Evolutionary conservation across 2,329 filamentous ascomycete species (phyloP), one percentile per base, ranked within the genome.

Genomic region (Lachnellula cervina): DNA sequence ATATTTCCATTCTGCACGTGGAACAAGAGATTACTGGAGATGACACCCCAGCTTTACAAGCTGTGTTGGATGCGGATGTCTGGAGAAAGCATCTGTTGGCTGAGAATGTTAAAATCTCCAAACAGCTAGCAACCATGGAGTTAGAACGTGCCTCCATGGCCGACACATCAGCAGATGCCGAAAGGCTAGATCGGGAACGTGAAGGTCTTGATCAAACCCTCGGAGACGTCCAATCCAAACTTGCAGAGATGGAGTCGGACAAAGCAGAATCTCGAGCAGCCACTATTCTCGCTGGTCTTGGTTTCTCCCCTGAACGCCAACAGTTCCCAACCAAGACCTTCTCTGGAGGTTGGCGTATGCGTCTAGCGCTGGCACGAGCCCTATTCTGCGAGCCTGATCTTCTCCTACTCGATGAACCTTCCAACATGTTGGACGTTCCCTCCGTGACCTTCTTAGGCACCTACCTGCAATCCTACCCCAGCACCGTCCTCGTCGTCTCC

Each of bases 381-480:
- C 82, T 99, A 37, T 99, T 99, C 79, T 99, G 94, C 76, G 94
- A 99, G 72, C 94, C 94, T 44, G 94, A 99, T 74, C 79, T 99
- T 51, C 77, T 99, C 57, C 81, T 99, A 71, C 90, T 99, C 65
- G 94, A 99, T 78, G 94, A 99, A 84, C 94, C 94, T 76, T 97
- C 93, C 54, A 97, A 97, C 85, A 97, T 97, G 93, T 91, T 99
- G 90, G 94, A 97, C 75, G 94, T 99, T 56, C 94, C 94, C n/a
- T 97, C 94, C 23, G 97, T 99, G 70, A 95, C 94, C 55, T 99
- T 97, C 83, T 82, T 99, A 71, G 89, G 93, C 48, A 93, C 92
- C 69, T 99, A 99, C 70, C 87, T 99, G 8, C 92, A 97, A 72
- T 80, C 79, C 49, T 99, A 99, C 70, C 93, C 93, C 40, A 96